A percentile compares a stretch with the other conserved stretches of the same genome.
These are phyloP conservation scores for Phytopythium ostracodes DNA, from an alignment of 352 stramenopile species.

Conservation along the genomic window DNA sequence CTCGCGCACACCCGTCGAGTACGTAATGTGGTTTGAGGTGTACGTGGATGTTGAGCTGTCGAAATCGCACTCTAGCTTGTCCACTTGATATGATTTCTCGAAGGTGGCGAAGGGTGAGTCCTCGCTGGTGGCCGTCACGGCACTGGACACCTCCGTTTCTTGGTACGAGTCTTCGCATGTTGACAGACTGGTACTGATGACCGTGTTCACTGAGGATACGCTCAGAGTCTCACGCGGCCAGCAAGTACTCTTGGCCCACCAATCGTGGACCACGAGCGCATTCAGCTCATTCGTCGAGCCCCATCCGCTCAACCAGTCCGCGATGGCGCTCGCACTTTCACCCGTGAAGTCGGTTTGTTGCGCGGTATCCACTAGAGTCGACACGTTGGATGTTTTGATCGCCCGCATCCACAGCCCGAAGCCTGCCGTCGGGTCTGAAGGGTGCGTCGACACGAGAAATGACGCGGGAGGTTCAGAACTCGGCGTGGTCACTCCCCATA, in stretches of 20 bases:
- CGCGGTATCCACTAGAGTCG: constrained; percentile 13
- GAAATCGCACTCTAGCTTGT: constrained; percentile 21
- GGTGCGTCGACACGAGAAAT: constrained; percentile 34
- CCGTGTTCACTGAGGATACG: constrained; percentile 5
- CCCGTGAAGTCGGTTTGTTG: constrained; percentile 18
- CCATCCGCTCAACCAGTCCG: constrained; percentile 35
- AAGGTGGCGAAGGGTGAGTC: constrained; percentile 41
- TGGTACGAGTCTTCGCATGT: constrained; percentile 20
- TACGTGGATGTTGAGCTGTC: constrained; percentile 22
- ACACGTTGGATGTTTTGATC: constrained; percentile 23
- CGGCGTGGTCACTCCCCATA: constrained; percentile 18
- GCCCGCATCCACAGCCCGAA: constrained; percentile 42
- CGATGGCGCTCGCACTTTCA: constrained; percentile 20
- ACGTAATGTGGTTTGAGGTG: constrained; percentile 27
- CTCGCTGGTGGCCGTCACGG: constrained; percentile 7
- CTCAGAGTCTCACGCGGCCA: constrained; percentile 23
- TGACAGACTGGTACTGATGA: constrained; percentile 1
- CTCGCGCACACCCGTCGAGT: constrained; percentile 19
- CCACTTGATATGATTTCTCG: constrained; percentile 30
- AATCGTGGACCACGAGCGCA: constrained; percentile 34
- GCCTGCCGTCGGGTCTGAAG: constrained; percentile 23
- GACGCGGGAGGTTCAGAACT: constrained; percentile 19
- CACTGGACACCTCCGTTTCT: constrained; percentile 26
- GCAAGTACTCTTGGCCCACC: constrained; percentile 49
- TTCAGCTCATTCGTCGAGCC: constrained; percentile 30